Evolutionary conservation across 164 flowering plant species (phyloP), one percentile per base, ranked within the genome.

Genomic region (Cinnamomum micranthum): DNA sequence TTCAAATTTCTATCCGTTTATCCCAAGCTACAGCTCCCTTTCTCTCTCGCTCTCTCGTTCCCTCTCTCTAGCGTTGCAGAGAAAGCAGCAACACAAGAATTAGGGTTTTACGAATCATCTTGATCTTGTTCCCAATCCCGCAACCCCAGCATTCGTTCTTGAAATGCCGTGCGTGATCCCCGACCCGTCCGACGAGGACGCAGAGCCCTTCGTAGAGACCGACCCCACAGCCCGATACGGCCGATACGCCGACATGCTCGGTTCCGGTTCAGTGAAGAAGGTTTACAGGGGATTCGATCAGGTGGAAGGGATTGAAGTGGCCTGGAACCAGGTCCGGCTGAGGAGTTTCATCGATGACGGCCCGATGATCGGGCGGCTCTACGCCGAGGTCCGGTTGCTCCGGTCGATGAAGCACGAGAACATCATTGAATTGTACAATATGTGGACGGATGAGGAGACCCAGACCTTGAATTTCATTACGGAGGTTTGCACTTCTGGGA

Each of bases 201-300:
- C 65, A 0, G 93, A 92, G 64, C 83, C 82, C 14, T 92, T 91
- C 58, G 90, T 81, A 11, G 97, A 92, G 84, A 80, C 85, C n/a
- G 95, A 91, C 75, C 94, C 94, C 4, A 82, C 90, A 0, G 92
- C 90, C 6, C 70, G 95, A 14, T 91, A 79, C 70, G 95, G 95
- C 0, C 84, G 95, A 2, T 92, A 92, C 80, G 13, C n/a, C 5
- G 94, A 88, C 24, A 83, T 92, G 9, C 83, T 92, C 1, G 95
- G 97, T 24, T 27, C 74, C 20, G 95, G 94, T 14, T 87, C 95
- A 0, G 90, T 90, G 69, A 92, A 92, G 82, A 90, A 84, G 73
- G 97, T 92, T 0, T 92, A 91, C 63, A 62, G 94, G 33, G 97
- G 86, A 15, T 92, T 92, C 75, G 97, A 92, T 81, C 95, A 90